Base-by-base conservation (phyloP, 768 basidiomycete species). In the Erythrobasidium yunnanense region DNA sequence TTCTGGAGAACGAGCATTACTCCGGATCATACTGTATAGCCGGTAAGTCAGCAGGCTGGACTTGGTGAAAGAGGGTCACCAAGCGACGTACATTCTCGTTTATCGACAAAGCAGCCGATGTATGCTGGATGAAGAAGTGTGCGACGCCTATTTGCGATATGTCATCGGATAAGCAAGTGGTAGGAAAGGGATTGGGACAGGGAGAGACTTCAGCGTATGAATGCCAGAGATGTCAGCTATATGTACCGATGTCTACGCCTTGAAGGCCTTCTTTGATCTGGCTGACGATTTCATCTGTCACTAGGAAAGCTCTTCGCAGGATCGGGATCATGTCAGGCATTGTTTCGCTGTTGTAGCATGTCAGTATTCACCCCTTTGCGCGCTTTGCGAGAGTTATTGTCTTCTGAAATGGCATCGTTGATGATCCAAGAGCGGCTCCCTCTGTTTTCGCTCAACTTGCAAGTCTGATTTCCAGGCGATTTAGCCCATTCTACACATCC, bases 101-200 rank as follows among this genome's bases (percentile, higher is more conserved):
- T 8, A 69, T 57, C 5, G 67, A 51, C 22, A 69, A 30, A 6
- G 68, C 68, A 35, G 62, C 62, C 3, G 34, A 45, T 1, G 68
- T 69, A 30, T 69, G 68, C 46, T 69, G 68, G 25, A 69, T 66
- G 65, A 69, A 69, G 66, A 69, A 62, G 25, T 69, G 68, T 4
- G 62, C 50, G 11, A 69, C 23, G 8, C 68, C 65, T 15, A 47
- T 20, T 13, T 17, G 27, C n/a, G n/a, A 25, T 25, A 6, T 23
- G 25, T n/a, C n/a, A n/a, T n/a, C n/a, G n/a, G n/a, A n/a, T n/a
- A n/a, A n/a, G n/a, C n/a, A n/a, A n/a, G n/a, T n/a, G n/a, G n/a
- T n/a, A n/a, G n/a, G n/a, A n/a, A n/a, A n/a, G n/a, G n/a, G n/a
- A n/a, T n/a, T n/a, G n/a, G n/a, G n/a, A n/a, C n/a, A n/a, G n/a